A percentile compares a stretch with the other conserved stretches of the same genome.
These are phyloP conservation scores for Aspergillus sp. DNA, from an alignment of 2,329 filamentous ascomycete species.

Conservation along the genomic window DNA sequence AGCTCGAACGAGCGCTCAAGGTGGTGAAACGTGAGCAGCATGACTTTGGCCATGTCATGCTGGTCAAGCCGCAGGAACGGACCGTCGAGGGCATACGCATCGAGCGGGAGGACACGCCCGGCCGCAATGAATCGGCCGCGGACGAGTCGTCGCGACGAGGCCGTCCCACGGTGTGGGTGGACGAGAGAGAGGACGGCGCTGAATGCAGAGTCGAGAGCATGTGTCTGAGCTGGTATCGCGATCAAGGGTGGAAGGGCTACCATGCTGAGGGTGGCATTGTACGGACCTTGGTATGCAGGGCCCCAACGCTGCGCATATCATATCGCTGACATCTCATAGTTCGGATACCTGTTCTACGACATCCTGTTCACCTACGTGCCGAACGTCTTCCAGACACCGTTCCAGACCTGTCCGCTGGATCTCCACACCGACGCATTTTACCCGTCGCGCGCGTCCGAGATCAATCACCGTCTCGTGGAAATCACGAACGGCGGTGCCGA, in stretches of 20 bases:
- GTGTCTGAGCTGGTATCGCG: conserved; percentile 84
- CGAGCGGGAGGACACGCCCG: conserved; percentile 54
- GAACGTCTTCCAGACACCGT: conserved; percentile 95
- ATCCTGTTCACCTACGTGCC: conserved; percentile 89
- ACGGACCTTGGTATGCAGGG: conserved; percentile 75
- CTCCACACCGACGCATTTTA: conserved; percentile 93
- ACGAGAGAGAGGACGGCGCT: conserved; percentile 62
- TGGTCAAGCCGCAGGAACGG: conserved; percentile 74
- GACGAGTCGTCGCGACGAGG: conserved; percentile 29
- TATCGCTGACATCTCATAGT: conserved; percentile 36
- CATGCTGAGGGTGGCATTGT: conserved; percentile 90
- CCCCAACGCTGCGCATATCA: too few species aligned
- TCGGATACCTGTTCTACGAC: conserved; percentile 89
- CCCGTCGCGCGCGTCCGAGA: conserved; percentile 78
- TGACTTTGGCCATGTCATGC: conserved; percentile 81
- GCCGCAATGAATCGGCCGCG: conserved; percentile 12
- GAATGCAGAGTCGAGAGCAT: conserved; percentile 91
- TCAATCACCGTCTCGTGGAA: conserved; percentile 80
- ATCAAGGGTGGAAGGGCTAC: conserved; percentile 87
- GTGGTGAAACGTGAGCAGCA: conserved; percentile 85
- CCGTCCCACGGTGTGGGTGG: conserved; percentile 77
- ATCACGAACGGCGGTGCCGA: conserved; percentile 80
- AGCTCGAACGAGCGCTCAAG: conserved; percentile 81
- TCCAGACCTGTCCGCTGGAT: conserved; percentile 90
- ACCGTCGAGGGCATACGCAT: conserved; percentile 75